These are phyloP conservation scores for Metarhizium sp. DNA, from an alignment of 2,329 filamentous ascomycete species.

Conservation along the genomic window DNA sequence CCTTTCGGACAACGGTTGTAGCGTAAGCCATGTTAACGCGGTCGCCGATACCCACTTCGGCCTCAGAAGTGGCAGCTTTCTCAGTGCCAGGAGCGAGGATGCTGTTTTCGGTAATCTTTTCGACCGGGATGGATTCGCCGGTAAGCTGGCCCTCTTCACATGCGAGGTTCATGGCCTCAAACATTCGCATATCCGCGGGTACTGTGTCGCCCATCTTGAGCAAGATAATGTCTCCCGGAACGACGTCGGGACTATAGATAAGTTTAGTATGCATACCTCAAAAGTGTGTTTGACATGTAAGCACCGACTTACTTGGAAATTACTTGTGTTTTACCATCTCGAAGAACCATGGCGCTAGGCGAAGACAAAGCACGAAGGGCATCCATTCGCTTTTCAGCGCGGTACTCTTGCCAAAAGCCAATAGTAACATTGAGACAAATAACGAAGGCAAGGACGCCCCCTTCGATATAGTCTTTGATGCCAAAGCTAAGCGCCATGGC, in stretches of 20 bases:
- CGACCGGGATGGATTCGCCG: slow-evolving; percentile 64
- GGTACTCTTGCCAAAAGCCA: slow-evolving; percentile 56
- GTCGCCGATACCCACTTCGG: slow-evolving; percentile 57
- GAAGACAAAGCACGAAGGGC: slow-evolving; percentile 51
- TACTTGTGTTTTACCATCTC: slow-evolving; percentile 47
- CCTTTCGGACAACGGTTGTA: slow-evolving; percentile 63
- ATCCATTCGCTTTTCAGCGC: slow-evolving; percentile 59
- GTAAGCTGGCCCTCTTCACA: slow-evolving; percentile 73
- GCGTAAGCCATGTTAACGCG: slow-evolving; percentile 68
- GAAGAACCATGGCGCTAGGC: slow-evolving; percentile 52
- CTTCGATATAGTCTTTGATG: slow-evolving; percentile 59
- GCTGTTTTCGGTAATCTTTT: slow-evolving; percentile 49
- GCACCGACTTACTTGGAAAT: slow-evolving; percentile 42
- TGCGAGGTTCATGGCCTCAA: slow-evolving; percentile 68
- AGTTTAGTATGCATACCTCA: slow-evolving; percentile 8
- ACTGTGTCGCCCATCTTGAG: slow-evolving; percentile 66
- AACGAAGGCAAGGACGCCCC: slow-evolving; percentile 56
- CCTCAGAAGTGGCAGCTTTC: slow-evolving; percentile 32
- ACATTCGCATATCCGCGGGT: slow-evolving; percentile 60
- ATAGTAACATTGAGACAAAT: slow-evolving; percentile 62
- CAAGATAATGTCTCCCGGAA: slow-evolving; percentile 61
- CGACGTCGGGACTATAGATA: slow-evolving; percentile 44
- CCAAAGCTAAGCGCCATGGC: slow-evolving; percentile 65
- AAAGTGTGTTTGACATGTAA: neutral
- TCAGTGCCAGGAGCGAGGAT: slow-evolving; percentile 35